Conservation (phyloP, 768 basidiomycete species). For the Leccinum broughii region DNA sequence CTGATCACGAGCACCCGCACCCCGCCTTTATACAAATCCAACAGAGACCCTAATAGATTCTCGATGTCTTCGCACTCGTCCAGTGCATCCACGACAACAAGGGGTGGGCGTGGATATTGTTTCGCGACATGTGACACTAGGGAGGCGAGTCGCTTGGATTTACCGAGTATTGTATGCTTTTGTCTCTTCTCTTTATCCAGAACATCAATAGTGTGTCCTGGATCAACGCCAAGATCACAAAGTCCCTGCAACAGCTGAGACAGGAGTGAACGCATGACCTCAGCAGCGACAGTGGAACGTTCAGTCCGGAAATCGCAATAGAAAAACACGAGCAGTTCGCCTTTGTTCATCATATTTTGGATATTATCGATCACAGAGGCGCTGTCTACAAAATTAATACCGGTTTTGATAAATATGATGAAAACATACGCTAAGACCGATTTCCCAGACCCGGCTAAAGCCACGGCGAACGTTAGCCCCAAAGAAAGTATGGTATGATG, state of each 20-base stretch:
- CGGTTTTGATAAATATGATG: too few relatives aligned
- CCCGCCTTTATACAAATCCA: background rate
- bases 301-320: too few relatives aligned
- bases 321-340: too few relatives aligned
- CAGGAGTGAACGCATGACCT: too few relatives aligned
- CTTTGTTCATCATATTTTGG: too few relatives aligned
- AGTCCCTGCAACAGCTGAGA: background rate
- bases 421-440: too few relatives aligned
- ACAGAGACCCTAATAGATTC: background rate
- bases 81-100: conserved; percentile 14
- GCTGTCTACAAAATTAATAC: too few relatives aligned
- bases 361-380: too few relatives aligned
- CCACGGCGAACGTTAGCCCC: too few relatives aligned
- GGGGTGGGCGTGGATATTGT: background rate
- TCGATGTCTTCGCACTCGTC: conserved; percentile 20
- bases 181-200: background rate
- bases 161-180: background rate
- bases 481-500: too few relatives aligned
- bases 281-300: too few relatives aligned
- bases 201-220: background rate
- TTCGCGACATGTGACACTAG: background rate
- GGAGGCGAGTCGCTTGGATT: background rate
- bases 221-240: background rate
- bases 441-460: too few relatives aligned
- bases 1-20: conserved; percentile 13